Percentiles rank a stretch among this genome's conserved stretches.
phyloP scores from a whole-genome alignment of 768 basidiomycete species.

The Mycena crocata region DNA sequence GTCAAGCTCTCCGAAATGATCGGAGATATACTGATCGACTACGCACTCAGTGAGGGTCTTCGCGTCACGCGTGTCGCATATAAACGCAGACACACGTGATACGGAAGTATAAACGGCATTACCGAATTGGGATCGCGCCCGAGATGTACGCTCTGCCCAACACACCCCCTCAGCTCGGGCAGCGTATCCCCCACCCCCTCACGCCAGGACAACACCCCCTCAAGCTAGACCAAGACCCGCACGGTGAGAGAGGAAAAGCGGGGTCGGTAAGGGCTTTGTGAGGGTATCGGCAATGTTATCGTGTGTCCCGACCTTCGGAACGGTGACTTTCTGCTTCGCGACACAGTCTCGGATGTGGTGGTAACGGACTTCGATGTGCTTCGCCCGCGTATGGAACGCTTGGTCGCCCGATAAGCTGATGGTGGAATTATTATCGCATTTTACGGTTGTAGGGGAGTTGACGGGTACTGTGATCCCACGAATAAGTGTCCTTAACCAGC shows the following conservation, averaged over 20 bases:
- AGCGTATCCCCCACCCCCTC: not conserved
- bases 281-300: slow-evolving; percentile 49
- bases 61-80: no score
- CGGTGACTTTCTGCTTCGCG: slow-evolving; percentile 32
- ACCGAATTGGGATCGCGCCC: no score
- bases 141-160: no score
- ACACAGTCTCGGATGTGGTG: slow-evolving; percentile 46
- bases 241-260: not conserved
- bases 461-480: slow-evolving; percentile 17
- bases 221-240: not conserved
- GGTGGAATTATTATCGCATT: slow-evolving; percentile 34
- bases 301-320: slow-evolving; percentile 38
- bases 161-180: not conserved
- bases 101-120: no score
- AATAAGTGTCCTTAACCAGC: slow-evolving; percentile 39
- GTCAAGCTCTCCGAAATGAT: no score
- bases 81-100: no score
- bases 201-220: not conserved
- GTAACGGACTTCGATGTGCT: slow-evolving; percentile 46
- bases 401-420: slow-evolving; percentile 36
- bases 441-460: slow-evolving; percentile 10
- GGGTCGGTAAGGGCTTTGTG: slow-evolving; percentile 42
- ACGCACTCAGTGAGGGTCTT: no score
- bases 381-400: slow-evolving; percentile 38
- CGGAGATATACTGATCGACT: no score